Percentiles rank a stretch among this genome's conserved stretches.
These are phyloP conservation scores for Kwoniella pini DNA, from an alignment of 768 basidiomycete species.

Conservation along the genomic window DNA sequence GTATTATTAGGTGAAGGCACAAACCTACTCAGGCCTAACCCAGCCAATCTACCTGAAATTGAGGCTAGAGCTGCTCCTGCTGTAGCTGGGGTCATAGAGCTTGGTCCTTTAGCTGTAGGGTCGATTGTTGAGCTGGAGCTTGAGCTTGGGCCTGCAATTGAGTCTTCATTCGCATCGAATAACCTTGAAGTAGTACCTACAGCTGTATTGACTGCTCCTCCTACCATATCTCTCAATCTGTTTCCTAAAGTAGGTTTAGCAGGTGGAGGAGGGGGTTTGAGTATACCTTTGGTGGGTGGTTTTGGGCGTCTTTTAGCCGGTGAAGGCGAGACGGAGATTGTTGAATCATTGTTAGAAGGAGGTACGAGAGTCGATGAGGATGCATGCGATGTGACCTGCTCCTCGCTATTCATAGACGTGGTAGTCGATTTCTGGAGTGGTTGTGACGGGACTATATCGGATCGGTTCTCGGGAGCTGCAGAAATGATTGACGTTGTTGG, in stretches of 20 bases:
- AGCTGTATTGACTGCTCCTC: slow-evolving; percentile 29
- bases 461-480: no score
- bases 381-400: no score
- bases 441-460: no score
- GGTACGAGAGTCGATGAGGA: background rate
- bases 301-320: slow-evolving; percentile 44
- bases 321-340: slow-evolving; percentile 11
- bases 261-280: slow-evolving; percentile 54
- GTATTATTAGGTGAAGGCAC: slow-evolving; percentile 18
- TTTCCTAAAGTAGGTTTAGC: slow-evolving; percentile 50
- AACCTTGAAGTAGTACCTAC: slow-evolving; percentile 19
- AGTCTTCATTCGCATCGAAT: slow-evolving; percentile 24
- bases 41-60: slow-evolving; percentile 38
- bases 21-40: slow-evolving; percentile 42
- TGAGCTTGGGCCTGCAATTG: slow-evolving; percentile 19
- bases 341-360: background rate
- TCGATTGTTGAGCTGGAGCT: background rate
- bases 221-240: slow-evolving; percentile 50
- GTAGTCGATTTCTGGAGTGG: no score
- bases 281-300: slow-evolving; percentile 54
- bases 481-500: no score
- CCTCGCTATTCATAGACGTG: no score
- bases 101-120: background rate
- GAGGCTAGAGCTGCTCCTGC: slow-evolving; percentile 45
- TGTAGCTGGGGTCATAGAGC: slow-evolving; percentile 8